Conservation (phyloP, 805 yeast genomes). For the Osmozyma mogii region DNA sequence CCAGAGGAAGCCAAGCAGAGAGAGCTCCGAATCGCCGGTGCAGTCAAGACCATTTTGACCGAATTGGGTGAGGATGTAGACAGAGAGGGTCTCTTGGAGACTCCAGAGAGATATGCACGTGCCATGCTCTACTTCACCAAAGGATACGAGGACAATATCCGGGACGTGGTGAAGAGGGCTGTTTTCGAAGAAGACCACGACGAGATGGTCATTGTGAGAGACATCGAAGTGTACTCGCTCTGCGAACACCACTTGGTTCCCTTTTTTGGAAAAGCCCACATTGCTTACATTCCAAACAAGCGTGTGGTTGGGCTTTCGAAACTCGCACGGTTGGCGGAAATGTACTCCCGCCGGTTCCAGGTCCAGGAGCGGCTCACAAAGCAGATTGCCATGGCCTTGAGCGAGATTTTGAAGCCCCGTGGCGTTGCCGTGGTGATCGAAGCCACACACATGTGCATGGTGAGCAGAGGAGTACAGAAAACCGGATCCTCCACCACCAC, state of each 20-base stretch:
- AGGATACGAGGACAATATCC: conserved; percentile 91
- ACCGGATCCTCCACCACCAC: conserved; percentile 91
- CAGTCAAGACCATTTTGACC: conserved; percentile 65
- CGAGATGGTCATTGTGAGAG: conserved; percentile 97
- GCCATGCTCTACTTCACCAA: conserved; percentile 95
- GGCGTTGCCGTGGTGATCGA: conserved; percentile 99
- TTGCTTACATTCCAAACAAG: conserved; percentile 95
- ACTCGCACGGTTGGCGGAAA: conserved; percentile 91
- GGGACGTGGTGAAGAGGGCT: conserved; percentile 88
- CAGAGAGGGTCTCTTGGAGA: conserved; percentile 85
- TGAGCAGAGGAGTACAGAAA: conserved; percentile 93
- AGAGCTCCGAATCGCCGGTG: conserved; percentile 71
- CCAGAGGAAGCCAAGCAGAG: conserved; percentile 59
- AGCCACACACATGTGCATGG: conserved; percentile 99
- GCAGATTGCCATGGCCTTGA: conserved; percentile 93
- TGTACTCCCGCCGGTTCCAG: conserved; percentile 92
- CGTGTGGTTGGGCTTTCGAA: conserved; percentile 88
- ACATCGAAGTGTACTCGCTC: conserved; percentile 82
- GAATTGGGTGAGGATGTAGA: conserved; percentile 89
- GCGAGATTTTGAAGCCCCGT: conserved; percentile 84
- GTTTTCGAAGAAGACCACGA: conserved; percentile 98
- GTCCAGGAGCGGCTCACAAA: conserved; percentile 97
- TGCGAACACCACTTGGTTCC: conserved; percentile 99
- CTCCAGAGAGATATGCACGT: conserved; percentile 93
- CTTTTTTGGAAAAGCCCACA: conserved; percentile 92